Percentiles rank a stretch among this genome's conserved stretches.
These are phyloP conservation scores for Schizochytrium sp. DNA, from an alignment of 108 stramenopile species.

Conservation along the genomic window DNA sequence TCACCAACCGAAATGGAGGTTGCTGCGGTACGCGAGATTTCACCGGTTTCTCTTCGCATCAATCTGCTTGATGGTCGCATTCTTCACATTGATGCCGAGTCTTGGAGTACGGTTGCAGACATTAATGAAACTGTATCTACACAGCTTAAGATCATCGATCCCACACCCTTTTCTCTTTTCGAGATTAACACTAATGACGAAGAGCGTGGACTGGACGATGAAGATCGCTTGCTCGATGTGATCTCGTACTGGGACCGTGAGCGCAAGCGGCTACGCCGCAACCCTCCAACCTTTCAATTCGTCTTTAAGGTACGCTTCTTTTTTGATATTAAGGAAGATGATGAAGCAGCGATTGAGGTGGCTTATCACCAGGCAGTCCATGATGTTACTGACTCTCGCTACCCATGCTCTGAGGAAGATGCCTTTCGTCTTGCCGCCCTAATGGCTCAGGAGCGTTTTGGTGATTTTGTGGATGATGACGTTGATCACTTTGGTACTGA, in stretches of 20 bases:
- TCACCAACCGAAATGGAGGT: constrained; percentile 67
- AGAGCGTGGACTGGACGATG: constrained; percentile 69
- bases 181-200: constrained; percentile 65
- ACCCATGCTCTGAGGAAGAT: constrained; percentile 69
- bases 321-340: constrained; percentile 63
- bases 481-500: constrained; percentile 26
- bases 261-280: constrained; percentile 20
- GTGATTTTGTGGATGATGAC: constrained; percentile 16
- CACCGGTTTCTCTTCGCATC: constrained; percentile 61
- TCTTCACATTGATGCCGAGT: constrained; percentile 56
- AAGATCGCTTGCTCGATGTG: constrained; percentile 68
- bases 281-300: constrained; percentile 59
- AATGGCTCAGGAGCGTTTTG: constrained; percentile 50
- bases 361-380: constrained; percentile 68
- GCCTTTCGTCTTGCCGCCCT: constrained; percentile 64
- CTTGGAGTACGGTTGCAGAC: constrained; percentile 67
- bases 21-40: constrained; percentile 5
- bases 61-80: constrained; percentile 66
- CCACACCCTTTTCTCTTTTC: constrained; percentile 63
- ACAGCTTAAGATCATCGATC: neutral
- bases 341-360: constrained; percentile 60
- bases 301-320: constrained; percentile 69
- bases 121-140: constrained; percentile 41
- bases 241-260: constrained; percentile 69
- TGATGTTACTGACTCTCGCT: constrained; percentile 68